Evolutionary conservation across 2,329 filamentous ascomycete species (phyloP).

Genomic region (Fusarium temperatum): DNA sequence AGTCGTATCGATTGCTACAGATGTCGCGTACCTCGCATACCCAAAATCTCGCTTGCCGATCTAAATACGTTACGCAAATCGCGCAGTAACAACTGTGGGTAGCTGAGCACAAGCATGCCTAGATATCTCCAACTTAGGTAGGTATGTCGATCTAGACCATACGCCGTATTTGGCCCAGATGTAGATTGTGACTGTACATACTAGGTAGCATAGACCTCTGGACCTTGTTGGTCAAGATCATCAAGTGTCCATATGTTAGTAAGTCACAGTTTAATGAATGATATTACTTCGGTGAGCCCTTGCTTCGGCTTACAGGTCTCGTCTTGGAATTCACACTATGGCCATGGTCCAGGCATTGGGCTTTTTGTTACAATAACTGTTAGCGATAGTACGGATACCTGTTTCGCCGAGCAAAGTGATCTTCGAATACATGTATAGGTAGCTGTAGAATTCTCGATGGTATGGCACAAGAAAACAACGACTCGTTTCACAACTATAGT

Average conservation of each 20-base stretch:
- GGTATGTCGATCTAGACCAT: not conserved
- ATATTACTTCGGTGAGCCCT: not conserved
- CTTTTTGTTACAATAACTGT: conserved; percentile 9
- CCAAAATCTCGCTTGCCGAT: conserved; percentile 27
- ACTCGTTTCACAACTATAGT: not conserved
- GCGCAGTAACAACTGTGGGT: not conserved
- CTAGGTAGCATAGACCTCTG: not conserved
- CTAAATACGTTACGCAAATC: conserved; percentile 11
- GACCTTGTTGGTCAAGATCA: not conserved
- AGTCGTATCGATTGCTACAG: not conserved
- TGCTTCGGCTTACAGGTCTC: not conserved
- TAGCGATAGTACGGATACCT: not conserved
- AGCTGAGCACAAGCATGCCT: not conserved
- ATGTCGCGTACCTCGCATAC: conserved; percentile 4
- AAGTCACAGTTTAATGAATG: not conserved
- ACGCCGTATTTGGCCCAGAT: not conserved
- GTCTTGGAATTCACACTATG: not conserved
- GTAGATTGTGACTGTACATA: not conserved
- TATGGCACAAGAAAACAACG: not conserved
- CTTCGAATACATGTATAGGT: not conserved
- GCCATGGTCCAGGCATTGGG: conserved; percentile 2
- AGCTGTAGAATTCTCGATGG: not conserved
- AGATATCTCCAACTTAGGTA: not conserved
- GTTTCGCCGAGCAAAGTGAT: not conserved
- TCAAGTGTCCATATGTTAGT: not conserved